Evolutionary conservation across 208 protist genomes (phyloP).

Genomic region (Paratrypanosoma confusum): DNA sequence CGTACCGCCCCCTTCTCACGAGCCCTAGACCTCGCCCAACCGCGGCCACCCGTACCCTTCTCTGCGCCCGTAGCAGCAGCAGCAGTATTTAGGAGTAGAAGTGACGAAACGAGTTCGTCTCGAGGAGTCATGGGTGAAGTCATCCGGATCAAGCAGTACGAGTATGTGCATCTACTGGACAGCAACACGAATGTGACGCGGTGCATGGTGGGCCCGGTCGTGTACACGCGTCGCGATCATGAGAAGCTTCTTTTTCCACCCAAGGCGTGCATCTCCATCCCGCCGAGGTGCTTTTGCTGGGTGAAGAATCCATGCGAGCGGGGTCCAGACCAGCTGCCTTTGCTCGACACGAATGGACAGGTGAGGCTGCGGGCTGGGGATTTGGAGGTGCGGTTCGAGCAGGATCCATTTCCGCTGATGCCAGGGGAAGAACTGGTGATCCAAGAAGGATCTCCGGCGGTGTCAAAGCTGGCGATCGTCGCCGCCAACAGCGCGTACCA

Average conservation of each 20-base stretch:
- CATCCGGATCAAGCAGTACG: constrained; percentile 84
- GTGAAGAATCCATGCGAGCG: constrained; percentile 58
- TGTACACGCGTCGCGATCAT: constrained; percentile 88
- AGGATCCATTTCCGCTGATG: constrained; percentile 89
- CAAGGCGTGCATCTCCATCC: constrained; percentile 48
- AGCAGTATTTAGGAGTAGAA: no score
- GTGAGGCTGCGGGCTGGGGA: constrained; percentile 85
- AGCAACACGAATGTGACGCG: constrained; percentile 88
- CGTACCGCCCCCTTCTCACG: no score
- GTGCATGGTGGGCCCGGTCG: constrained; percentile 77
- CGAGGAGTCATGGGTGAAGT: constrained; percentile 40
- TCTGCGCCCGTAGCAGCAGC: no score
- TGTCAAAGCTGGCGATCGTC: constrained; percentile 70
- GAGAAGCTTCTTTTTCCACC: constrained; percentile 87
- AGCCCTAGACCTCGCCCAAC: no score
- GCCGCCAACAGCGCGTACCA: constrained; percentile 69
- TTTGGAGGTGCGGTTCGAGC: constrained; percentile 79
- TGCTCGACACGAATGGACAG: constrained; percentile 55
- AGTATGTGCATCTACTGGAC: constrained; percentile 93
- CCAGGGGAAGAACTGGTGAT: constrained; percentile 70
- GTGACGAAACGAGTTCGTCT: no score
- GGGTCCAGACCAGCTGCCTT: constrained; percentile 17
- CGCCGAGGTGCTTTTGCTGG: constrained; percentile 54
- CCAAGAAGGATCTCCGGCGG: constrained; percentile 12
- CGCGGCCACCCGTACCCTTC: no score